Evolutionary conservation across 331 rosid genomes (phyloP).

Genomic region (Malus hybrid): DNA sequence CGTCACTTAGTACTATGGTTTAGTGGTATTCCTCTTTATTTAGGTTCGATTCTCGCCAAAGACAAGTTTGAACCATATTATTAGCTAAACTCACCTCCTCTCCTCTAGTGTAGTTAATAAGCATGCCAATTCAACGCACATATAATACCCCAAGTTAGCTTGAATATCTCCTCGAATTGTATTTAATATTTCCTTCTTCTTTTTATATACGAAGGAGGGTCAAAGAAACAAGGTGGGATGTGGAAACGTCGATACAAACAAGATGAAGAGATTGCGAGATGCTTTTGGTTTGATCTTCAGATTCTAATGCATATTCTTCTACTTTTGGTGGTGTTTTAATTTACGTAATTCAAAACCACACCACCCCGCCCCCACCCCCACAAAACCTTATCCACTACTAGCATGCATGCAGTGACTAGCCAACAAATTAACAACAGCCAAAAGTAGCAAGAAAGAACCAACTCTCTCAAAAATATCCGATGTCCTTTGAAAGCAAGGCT

Average conservation of each 20-base stretch:
- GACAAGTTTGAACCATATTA: no score
- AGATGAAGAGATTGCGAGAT: neutral
- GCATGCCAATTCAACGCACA: no score
- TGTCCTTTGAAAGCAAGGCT: neutral
- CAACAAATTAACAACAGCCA: neutral
- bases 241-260: neutral
- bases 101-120: no score
- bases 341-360: neutral
- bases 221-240: neutral
- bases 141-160: neutral
- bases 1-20: no score
- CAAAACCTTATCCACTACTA: neutral
- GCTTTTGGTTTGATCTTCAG: neutral
- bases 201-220: neutral
- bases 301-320: neutral
- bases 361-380: neutral
- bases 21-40: no score
- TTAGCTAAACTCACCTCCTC: no score
- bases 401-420: neutral
- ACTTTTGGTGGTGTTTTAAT: neutral
- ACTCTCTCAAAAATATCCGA: neutral
- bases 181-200: neutral
- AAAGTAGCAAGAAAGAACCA: neutral
- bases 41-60: no score
- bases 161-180: neutral